Evolutionary conservation across 2,329 filamentous ascomycete genomes (phyloP).

Genomic region (Talaromyces piceae): DNA sequence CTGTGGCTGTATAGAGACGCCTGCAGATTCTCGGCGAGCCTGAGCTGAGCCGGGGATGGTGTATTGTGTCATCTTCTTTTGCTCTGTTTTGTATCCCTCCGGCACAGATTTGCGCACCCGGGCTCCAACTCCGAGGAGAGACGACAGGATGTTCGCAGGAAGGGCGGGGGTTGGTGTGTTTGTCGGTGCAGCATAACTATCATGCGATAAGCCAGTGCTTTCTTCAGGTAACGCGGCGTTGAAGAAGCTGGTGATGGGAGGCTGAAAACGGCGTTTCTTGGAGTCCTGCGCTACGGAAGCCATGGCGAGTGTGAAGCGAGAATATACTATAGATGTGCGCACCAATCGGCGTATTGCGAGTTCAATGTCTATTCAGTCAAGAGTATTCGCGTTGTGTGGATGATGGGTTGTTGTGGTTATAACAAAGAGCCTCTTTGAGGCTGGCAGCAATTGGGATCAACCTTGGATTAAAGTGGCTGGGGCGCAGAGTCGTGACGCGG

Average conservation of each 20-base stretch:
- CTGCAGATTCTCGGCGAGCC: neutral
- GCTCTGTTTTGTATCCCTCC: constrained; percentile 79
- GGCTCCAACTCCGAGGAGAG: constrained; percentile 89
- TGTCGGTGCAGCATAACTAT: constrained; percentile 35
- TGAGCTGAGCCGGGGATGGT: constrained; percentile 1
- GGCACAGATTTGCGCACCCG: constrained; percentile 85
- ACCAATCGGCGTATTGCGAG: neutral
- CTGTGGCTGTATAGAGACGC: neutral
- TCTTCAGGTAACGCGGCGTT: constrained; percentile 16
- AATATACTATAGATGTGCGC: neutral
- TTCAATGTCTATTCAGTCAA: neutral
- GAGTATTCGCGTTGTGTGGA: neutral
- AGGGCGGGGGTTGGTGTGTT: constrained; percentile 44
- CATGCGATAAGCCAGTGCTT: constrained; percentile 24
- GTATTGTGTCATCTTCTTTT: constrained; percentile 21
- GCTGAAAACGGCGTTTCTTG: constrained; percentile 40
- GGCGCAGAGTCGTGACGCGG: neutral
- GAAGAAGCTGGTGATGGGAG: constrained; percentile 37
- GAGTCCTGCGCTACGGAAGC: constrained; percentile 12
- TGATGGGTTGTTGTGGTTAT: too few species aligned
- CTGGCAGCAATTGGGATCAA: neutral
- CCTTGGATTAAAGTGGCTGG: constrained; percentile 7
- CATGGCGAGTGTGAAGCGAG: neutral
- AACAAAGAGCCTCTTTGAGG: neutral
- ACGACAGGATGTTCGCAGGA: constrained; percentile 63